A percentile compares a stretch with the other conserved stretches of the same genome.
These are phyloP conservation scores for Coleophoma eucalyptorum DNA, from an alignment of 2,329 filamentous ascomycete genomes.

Conservation along the genomic window DNA sequence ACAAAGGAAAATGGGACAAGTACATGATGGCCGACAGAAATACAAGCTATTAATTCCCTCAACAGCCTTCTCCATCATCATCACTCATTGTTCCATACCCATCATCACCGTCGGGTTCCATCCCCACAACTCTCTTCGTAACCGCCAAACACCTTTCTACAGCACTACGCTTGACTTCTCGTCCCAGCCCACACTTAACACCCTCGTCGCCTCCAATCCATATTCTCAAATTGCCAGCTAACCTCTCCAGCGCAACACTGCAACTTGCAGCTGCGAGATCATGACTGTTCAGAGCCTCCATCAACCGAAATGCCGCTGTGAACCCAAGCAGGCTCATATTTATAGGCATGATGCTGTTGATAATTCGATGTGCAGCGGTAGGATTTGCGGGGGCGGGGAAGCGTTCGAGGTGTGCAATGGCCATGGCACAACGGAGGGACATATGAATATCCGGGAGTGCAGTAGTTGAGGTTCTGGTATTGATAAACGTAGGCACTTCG, in stretches of 20 bases:
- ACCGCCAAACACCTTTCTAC: constrained; percentile 52
- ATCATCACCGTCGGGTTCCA: constrained; percentile 50
- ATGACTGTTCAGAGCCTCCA: constrained; percentile 48
- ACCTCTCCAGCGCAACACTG: constrained; percentile 45
- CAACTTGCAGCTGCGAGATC: constrained; percentile 43
- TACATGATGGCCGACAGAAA: neutral
- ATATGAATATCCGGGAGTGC: constrained; percentile 50
- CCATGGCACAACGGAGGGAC: constrained; percentile 56
- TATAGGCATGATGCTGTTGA: constrained; percentile 45
- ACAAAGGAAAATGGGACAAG: neutral
- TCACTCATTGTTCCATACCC: constrained; percentile 58
- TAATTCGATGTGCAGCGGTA: constrained; percentile 40
- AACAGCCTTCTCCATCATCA: constrained; percentile 24
- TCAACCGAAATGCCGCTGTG: constrained; percentile 53
- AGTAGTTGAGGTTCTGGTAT: constrained; percentile 37
- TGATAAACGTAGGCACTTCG: constrained; percentile 37
- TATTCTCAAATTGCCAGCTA: constrained; percentile 54
- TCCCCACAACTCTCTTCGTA: constrained; percentile 53
- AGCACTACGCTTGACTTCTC: constrained; percentile 47
- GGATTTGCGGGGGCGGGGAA: constrained; percentile 36
- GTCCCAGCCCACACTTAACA: constrained; percentile 46
- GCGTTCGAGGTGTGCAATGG: constrained; percentile 53
- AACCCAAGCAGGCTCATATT: constrained; percentile 49
- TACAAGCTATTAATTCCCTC: constrained; percentile 1
- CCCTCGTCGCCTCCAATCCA: constrained; percentile 55